Evolutionary conservation across 805 yeast genomes (phyloP).

Genomic region (Wickerhamomyces bovis): DNA sequence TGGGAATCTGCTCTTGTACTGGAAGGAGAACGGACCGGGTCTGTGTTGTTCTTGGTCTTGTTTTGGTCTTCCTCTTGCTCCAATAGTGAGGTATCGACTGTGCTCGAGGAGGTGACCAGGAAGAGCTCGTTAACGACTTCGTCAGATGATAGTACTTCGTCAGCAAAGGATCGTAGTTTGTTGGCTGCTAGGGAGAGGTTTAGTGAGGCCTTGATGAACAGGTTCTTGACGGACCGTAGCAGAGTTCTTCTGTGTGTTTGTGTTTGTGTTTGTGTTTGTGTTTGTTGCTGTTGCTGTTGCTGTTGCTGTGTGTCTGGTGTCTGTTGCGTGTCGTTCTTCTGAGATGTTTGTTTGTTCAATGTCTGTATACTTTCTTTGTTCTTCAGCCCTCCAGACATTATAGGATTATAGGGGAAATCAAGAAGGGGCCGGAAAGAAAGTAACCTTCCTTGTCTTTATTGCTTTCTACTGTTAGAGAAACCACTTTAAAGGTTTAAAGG

Average conservation of each 20-base stretch:
- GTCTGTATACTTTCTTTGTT: neutral
- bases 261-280: neutral
- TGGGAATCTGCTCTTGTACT: slow-evolving; percentile 4
- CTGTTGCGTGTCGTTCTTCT: neutral
- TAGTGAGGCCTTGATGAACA: slow-evolving; percentile 34
- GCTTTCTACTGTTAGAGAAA: too few relatives aligned
- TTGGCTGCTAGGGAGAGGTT: slow-evolving; percentile 31
- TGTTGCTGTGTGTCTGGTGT: neutral
- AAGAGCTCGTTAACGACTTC: slow-evolving; percentile 47
- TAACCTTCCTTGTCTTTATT: too few relatives aligned
- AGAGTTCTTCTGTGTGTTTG: slow-evolving; percentile 3
- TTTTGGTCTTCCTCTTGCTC: slow-evolving; percentile 20
- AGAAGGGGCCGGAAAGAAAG: neutral
- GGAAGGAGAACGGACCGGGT: neutral
- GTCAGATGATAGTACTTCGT: slow-evolving; percentile 43
- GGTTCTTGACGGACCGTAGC: slow-evolving; percentile 19
- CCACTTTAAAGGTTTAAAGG: too few relatives aligned
- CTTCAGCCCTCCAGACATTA: neutral
- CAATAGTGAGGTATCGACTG: slow-evolving; percentile 20
- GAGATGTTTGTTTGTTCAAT: neutral
- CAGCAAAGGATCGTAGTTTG: slow-evolving; percentile 38
- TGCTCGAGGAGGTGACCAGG: slow-evolving; percentile 32
- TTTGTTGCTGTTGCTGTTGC: neutral
- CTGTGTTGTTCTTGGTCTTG: slow-evolving; percentile 16
- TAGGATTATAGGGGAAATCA: neutral